Conservation (phyloP, 2,329 filamentous ascomycete genomes). For the Mariannaea elegans region DNA sequence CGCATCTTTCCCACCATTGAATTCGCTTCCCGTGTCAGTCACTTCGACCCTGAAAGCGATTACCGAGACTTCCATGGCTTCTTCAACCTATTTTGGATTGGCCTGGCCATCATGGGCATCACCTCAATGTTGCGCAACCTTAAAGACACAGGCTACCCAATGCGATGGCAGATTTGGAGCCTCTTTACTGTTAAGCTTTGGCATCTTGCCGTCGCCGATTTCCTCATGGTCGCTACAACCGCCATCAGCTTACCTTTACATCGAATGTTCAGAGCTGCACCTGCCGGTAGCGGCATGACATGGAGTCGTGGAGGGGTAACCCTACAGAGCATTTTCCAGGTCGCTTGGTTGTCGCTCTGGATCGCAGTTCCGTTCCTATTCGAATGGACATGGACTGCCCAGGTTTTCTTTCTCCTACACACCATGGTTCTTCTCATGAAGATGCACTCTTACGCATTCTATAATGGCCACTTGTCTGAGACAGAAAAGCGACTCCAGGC, state of each 20-base stretch:
- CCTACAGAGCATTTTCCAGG: slow-evolving; percentile 84
- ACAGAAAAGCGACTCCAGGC: slow-evolving; percentile 81
- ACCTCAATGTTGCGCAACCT: slow-evolving; percentile 93
- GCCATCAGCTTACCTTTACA: slow-evolving; percentile 79
- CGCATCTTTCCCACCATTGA: slow-evolving; percentile 94
- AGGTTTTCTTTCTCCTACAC: slow-evolving; percentile 93
- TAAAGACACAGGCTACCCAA: slow-evolving; percentile 89
- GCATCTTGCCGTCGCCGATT: slow-evolving; percentile 84
- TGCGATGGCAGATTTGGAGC: slow-evolving; percentile 87
- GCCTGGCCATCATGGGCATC: slow-evolving; percentile 94
- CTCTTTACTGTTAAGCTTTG: slow-evolving; percentile 89
- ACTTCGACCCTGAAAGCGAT: slow-evolving; percentile 92
- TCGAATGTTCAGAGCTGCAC: slow-evolving; percentile 65
- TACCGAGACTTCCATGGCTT: slow-evolving; percentile 96
- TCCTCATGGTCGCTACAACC: slow-evolving; percentile 83
- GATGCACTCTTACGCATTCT: slow-evolving; percentile 98
- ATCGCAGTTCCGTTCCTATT: slow-evolving; percentile 84
- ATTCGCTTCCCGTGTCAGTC: slow-evolving; percentile 88
- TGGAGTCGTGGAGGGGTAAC: slow-evolving; percentile 84
- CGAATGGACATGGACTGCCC: slow-evolving; percentile 95
- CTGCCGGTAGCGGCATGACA: slow-evolving; percentile 62
- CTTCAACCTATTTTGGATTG: slow-evolving; percentile 98
- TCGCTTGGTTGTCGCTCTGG: slow-evolving; percentile 83
- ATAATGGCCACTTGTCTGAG: slow-evolving; percentile 93
- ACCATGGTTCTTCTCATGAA: slow-evolving; percentile 96